phyloP scores from a whole-genome alignment of 495 filamentous ascomycete species.

The Bombardia bombarda region DNA sequence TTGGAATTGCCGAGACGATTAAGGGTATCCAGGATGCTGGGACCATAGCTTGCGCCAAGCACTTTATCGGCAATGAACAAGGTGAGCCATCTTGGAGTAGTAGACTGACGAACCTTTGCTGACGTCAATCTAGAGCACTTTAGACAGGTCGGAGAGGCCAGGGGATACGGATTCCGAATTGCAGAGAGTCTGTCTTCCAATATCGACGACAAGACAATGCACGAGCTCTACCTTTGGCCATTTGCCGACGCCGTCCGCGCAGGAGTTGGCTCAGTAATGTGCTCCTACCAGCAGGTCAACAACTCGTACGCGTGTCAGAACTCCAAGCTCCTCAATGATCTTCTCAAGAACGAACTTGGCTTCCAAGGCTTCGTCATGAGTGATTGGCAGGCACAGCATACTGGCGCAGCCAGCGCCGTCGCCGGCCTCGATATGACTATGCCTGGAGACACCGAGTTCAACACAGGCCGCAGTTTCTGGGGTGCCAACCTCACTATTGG shows the following conservation, averaged over 20 bases:
- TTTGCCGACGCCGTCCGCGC: slow-evolving; percentile 36
- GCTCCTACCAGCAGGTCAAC: slow-evolving; percentile 89
- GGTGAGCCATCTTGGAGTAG: slow-evolving; percentile 14
- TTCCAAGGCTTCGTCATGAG: slow-evolving; percentile 95
- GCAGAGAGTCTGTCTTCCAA: slow-evolving; percentile 65
- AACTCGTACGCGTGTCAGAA: slow-evolving; percentile 82
- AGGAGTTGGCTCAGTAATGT: slow-evolving; percentile 85
- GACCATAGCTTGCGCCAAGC: slow-evolving; percentile 76
- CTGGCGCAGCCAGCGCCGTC: slow-evolving; percentile 66
- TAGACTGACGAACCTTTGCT: no score
- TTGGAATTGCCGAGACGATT: slow-evolving; percentile 64
- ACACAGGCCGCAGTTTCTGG: slow-evolving; percentile 69
- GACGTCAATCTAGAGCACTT: slow-evolving; percentile 69
- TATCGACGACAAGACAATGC: slow-evolving; percentile 88
- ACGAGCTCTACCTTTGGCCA: slow-evolving; percentile 85
- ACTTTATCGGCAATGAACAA: slow-evolving; percentile 66
- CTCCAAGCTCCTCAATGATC: slow-evolving; percentile 67
- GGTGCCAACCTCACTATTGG: slow-evolving; percentile 76
- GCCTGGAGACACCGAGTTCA: slow-evolving; percentile 79
- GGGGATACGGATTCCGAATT: slow-evolving; percentile 56
- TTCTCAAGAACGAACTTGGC: slow-evolving; percentile 84
- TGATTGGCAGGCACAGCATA: slow-evolving; percentile 84
- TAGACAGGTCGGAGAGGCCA: slow-evolving; percentile 61
- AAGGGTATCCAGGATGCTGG: slow-evolving; percentile 78
- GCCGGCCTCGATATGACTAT: slow-evolving; percentile 94